Conservation (phyloP, 768 basidiomycete genomes). For the Mycena pura region DNA sequence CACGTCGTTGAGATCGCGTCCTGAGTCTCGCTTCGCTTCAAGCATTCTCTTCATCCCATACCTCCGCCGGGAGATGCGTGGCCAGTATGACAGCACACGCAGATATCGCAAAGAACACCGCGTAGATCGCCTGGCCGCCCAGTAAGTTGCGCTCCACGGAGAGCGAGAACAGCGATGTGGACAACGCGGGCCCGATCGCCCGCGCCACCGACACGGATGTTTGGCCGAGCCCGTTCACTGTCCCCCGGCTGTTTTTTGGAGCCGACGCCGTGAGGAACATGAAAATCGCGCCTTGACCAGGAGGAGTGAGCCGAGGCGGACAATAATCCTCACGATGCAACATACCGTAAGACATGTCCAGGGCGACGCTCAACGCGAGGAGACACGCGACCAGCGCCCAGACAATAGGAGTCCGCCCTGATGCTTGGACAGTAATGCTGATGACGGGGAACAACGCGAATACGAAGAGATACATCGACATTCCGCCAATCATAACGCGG, state of each 20-base stretch:
- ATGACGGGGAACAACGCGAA: no score
- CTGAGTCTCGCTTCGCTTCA: no score
- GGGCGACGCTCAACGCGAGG: no score
- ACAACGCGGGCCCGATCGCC: constrained; percentile 36
- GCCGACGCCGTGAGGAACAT: constrained; percentile 72
- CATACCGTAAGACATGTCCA: no score
- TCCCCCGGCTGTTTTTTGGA: constrained; percentile 72
- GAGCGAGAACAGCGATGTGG: constrained; percentile 60
- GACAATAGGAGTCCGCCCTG: no score
- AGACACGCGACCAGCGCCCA: no score
- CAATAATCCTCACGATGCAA: no score
- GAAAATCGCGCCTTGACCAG: constrained; percentile 64
- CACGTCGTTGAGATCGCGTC: no score
- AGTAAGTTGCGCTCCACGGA: constrained; percentile 56
- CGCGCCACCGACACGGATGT: constrained; percentile 42
- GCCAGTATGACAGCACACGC: constrained; percentile 45
- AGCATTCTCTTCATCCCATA: constrained; percentile 48
- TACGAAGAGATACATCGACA: no score
- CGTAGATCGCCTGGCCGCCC: constrained; percentile 59
- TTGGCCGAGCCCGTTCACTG: constrained; percentile 74
- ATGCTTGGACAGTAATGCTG: no score
- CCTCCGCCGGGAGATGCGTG: constrained; percentile 44
- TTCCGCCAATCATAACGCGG: no score
- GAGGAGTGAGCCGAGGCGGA: no score
- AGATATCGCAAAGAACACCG: constrained; percentile 44